Evolutionary conservation across 1,284 basidiomycete species (phyloP), one percentile per base, ranked within the genome.

Genomic region (Fomitopsis pinicola): DNA sequence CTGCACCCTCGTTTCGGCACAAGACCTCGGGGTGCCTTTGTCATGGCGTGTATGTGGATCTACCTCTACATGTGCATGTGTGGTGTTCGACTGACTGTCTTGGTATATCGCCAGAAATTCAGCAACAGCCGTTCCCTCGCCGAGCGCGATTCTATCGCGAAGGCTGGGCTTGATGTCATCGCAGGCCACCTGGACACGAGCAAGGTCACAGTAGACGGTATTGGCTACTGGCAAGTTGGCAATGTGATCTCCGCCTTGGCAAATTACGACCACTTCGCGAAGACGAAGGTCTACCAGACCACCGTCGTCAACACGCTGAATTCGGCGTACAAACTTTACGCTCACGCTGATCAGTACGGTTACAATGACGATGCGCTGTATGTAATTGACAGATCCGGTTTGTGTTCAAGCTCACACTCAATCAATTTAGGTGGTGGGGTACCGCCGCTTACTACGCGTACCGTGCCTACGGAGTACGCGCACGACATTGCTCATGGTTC

Each of bases 371-470:
- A 81, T 66, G 79, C 80, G 2, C 61, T 80, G 58, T 62, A 38
- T n/a, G 52, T 54, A 14, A 9, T 50, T 15, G 3, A 7, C 6
- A 8, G 10, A 2, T 12, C 8, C 2, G 44, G 36, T 15, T 30
- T 1, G 12, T 28, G 22, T 14, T n/a, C 9, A 40, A 4, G 19
- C 28, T 22, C 26, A n/a, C 7, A 33, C 28, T 50, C 28, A 17
- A 5, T 33, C 8, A 30, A 14, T 7, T 6, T 22, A 57, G 59
- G 79, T 83, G 81, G 82, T 83, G 81, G 82, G 82, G 78, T 3
- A 78, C 76, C 56, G 78, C 80, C n/a, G 78, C 80, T 0, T 68
- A 78, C 44, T 82, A 82, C 58, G 80, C 74, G 5, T 78, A 79
- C 64, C 75, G 78, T 60, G 78, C 79, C 3, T 83, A 83, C 59